Base-by-base conservation (phyloP, 352 stramenopile genomes). In the Pythium aquatile region DNA sequence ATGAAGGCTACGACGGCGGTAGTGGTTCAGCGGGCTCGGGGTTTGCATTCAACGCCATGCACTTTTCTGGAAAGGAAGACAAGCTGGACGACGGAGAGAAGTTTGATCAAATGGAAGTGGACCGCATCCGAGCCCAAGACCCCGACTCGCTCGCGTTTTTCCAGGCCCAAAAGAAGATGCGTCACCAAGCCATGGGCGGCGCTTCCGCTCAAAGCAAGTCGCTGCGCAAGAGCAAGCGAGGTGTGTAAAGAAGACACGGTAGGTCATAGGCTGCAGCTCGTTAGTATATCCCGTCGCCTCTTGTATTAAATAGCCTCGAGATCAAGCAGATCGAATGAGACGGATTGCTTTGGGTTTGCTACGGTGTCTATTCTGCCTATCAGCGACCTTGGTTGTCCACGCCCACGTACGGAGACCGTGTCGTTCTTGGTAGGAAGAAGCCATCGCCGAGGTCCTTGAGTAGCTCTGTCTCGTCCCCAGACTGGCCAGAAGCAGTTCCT, bases 121-220 rank as follows among this genome's bases (percentile, higher is more conserved):
- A 97, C 11, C 83, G 90, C 37, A 73, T 98, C 9, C 69, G 77
- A n/a, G 76, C 81, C 1, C 79, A 97, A 61, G 88, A 98, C 61
- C 90, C 90, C 0, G 89, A 97, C 69, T 93, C 83, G 33, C 70
- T 98, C 16, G 91, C 93, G 3, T 98, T 98, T 61, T 98, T 98
- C 75, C 88, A 97, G 69, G 88, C 85, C 7, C 83, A 94, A 52
- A 91, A 92, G 73, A 92, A 91, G 62, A 92, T 94, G 85, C 73
- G 85, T 5, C 81, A 92, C 55, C 75, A 80, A 5, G 68, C 68
- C 1, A 53, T 40, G 10, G 42, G 40, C 17, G 51, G 46, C 14
- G 62, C 51, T 0, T 33, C 54, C 4, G 58, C 58, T 0, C 67
- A 71, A 33, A 65, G 32, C 55, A 77, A 77, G 48, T 69, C 69